phyloP scores from a whole-genome alignment of 805 yeast species.

The Yamadazyma sp. region DNA sequence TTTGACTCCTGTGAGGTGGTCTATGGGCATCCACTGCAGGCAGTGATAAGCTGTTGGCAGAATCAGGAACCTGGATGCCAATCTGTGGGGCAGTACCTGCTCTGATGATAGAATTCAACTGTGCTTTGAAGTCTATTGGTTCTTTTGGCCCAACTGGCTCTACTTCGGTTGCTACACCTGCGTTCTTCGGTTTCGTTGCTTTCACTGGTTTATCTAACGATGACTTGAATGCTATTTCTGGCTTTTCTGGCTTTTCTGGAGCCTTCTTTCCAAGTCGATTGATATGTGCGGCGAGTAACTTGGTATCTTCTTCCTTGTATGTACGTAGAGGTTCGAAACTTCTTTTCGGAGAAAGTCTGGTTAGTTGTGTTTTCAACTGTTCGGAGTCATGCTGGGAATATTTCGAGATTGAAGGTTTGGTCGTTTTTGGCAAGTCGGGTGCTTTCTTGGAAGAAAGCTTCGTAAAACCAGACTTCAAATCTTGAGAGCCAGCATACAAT shows the following conservation, averaged over 20 bases:
- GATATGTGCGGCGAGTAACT: conserved; percentile 9
- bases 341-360: conserved; percentile 6
- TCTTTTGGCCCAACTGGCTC: background rate
- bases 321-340: conserved; percentile 1
- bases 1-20: conserved; percentile 7
- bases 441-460: conserved; percentile 4
- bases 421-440: background rate
- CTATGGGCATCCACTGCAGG: background rate
- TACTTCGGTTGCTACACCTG: background rate
- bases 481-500: conserved; percentile 9
- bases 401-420: conserved; percentile 7
- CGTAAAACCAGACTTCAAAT: conserved; percentile 5
- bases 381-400: conserved; percentile 1
- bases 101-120: conserved; percentile 28
- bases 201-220: background rate
- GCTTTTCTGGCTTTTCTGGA: conserved; percentile 1
- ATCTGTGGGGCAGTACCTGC: no score
- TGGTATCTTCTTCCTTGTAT: conserved; percentile 1
- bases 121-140: conserved; percentile 19
- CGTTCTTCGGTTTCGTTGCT: conserved; percentile 1
- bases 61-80: conserved; percentile 19
- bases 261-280: conserved; percentile 5
- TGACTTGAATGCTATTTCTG: background rate
- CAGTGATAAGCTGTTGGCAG: conserved; percentile 1
- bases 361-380: conserved; percentile 9